Base-by-base conservation (phyloP, 306 rosid genomes). In the Canavalia ensiformis region DNA sequence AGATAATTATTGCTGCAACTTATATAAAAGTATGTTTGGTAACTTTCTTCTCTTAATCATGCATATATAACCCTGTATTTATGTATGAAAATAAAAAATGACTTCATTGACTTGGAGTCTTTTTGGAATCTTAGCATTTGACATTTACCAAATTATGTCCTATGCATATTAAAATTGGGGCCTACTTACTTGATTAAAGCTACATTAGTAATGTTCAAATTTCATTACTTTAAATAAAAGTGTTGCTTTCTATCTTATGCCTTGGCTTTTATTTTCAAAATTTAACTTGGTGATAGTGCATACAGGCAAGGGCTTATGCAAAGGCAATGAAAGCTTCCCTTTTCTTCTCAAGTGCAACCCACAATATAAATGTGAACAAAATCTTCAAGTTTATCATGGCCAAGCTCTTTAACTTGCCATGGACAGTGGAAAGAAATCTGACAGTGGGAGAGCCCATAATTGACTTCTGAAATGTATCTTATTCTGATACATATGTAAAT, bases 351-450 rank as follows among this genome's bases (percentile, higher is more conserved):
- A 95, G 99, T 77, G 88, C 99, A 66, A 89, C 92, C 8, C 99
- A 95, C 88, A 93, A 95, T 87, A 95, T 95, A 71, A 95, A 95
- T 78, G 99, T 95, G 9, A 95, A 91, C 90, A 95, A 95, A 88
- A 91, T 95, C 37, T 68, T 68, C 57, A 68, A 68, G 57, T 68
- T 68, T 30, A 68, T 68, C 57, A 46, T 68, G 74, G 74, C 74
- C 74, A 68, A 68, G 56, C 74, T 68, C 57, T 68, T 68, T 10
- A 68, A 68, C 29, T 68, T 68, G 57, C 74, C 74, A 46, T 68
- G 74, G 56, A 68, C 13, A 46, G 11, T 47, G 29, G 74, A 68
- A 68, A 39, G 57, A 30, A 68, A 68, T 46, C 29, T 68, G 57
- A 68, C 74, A 46, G 28, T 68, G 10, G 74, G 74, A 46, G 74